These are phyloP conservation scores for Xanthoconium stramineum DNA, from an alignment of 768 basidiomycete genomes.

Conservation along the genomic window DNA sequence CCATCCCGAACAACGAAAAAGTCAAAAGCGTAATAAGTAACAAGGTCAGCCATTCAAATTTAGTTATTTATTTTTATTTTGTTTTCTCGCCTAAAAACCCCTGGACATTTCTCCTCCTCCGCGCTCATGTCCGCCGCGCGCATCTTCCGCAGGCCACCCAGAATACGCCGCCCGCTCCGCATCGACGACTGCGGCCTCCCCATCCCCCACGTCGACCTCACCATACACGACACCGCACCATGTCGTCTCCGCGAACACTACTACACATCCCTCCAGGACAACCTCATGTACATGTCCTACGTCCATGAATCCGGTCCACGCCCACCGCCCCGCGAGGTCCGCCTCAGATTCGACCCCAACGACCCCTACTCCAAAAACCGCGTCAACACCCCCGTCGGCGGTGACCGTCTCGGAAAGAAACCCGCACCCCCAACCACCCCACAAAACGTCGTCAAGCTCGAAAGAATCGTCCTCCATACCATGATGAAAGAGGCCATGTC, in stretches of 20 bases:
- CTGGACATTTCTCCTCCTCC: background rate
- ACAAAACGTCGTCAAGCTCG: constrained; percentile 70
- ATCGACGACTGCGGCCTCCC: constrained; percentile 60
- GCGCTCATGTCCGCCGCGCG: constrained; percentile 25
- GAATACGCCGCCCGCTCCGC: constrained; percentile 42
- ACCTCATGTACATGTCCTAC: constrained; percentile 95
- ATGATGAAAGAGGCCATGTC: constrained; percentile 78
- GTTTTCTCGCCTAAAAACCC: background rate
- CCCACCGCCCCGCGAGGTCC: constrained; percentile 53
- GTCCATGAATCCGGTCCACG: constrained; percentile 62
- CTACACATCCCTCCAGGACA: constrained; percentile 72
- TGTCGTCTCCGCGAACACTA: constrained; percentile 85
- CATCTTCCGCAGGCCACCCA: constrained; percentile 55
- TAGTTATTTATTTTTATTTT: constrained; percentile 2
- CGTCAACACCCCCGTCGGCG: constrained; percentile 71
- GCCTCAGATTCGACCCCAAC: constrained; percentile 67
- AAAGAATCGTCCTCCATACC: constrained; percentile 81
- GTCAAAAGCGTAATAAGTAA: background rate
- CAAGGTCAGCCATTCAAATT: constrained; percentile 2
- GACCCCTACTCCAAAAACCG: constrained; percentile 85
- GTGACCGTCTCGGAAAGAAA: constrained; percentile 63
- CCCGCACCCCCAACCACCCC: constrained; percentile 63
- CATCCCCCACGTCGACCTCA: constrained; percentile 62
- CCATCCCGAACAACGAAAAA: constrained; percentile 26
- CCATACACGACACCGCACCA: constrained; percentile 67